Conservation (phyloP, 768 basidiomycete genomes). For the Botryobasidium botryosum region DNA sequence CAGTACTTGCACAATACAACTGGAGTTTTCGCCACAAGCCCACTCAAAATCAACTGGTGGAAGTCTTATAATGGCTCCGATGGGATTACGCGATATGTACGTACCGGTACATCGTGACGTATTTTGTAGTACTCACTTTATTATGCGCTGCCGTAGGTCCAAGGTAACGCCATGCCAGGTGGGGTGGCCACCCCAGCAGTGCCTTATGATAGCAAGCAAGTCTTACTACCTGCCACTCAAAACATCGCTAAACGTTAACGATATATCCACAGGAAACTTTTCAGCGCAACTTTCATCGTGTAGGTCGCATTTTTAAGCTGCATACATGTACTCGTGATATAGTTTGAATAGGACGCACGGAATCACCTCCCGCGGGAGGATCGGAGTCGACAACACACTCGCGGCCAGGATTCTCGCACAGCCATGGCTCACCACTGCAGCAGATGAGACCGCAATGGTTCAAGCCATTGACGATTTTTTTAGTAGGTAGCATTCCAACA, state of each 20-base stretch:
- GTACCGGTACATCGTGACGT: too few relatives aligned
- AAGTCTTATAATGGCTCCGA: conserved; percentile 32
- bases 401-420: conserved; percentile 31
- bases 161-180: conserved; percentile 48
- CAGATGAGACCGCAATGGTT: conserved; percentile 35
- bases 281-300: too few relatives aligned
- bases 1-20: conserved; percentile 36
- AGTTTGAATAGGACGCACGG: conserved; percentile 34
- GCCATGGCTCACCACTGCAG: conserved; percentile 42
- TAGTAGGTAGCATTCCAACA: too few relatives aligned
- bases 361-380: conserved; percentile 42
- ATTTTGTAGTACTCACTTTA: too few relatives aligned
- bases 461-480: conserved; percentile 34
- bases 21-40: conserved; percentile 39
- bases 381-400: conserved; percentile 35
- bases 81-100: conserved; percentile 32
- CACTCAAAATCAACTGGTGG: conserved; percentile 43
- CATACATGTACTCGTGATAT: too few relatives aligned
- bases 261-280: too few relatives aligned
- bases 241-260: too few relatives aligned
- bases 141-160: too few relatives aligned
- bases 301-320: too few relatives aligned
- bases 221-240: too few relatives aligned
- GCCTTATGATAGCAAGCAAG: too few relatives aligned
- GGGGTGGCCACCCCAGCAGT: conserved; percentile 33